Base-by-base conservation (phyloP, 73 alveolate genomes). In the Paramecium sexaurelia region DNA sequence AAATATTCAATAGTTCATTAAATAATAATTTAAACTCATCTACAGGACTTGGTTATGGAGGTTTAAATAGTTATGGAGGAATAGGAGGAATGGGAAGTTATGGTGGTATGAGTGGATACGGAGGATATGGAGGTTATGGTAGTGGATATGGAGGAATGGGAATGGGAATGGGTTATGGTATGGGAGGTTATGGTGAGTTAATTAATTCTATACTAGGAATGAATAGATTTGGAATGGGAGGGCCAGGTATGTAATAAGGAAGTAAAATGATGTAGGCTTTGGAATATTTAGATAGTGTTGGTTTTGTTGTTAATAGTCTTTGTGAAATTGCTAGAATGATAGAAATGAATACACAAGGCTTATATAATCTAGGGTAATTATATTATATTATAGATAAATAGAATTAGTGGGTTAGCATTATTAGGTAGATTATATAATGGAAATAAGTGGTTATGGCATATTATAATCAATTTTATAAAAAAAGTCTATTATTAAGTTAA, bases 251-350 rank as follows among this genome's bases (percentile, higher is more conserved):
- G 55, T 11, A 35, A 19, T 35, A 71, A 4, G 86, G 86, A 1
- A 71, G 86, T 29, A 61, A 61, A 35, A 71, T 71, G 55, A 37
- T 35, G 56, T 19, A 71, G 26, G 56, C 86, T 5, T 37, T 71
- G 55, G 90, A 78, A 78, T 78, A 78, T 45, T 45, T 78, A 17
- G 90, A 78, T 45, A 78, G 90, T 78, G 35, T 78, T 7, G 90
- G 90, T 9, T 78, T 29, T 43, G 43, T 78, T 37, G 90, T 78
- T 8, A 78, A 78, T 45, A 41, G 75, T 40, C 41, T 78, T 24
- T 78, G 90, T 78, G 90, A 78, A 78, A 78, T 78, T 10, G 68
- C 90, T 10, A 39, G 90, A 24, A 78, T 78, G 40, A 32, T 78
- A 20, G 90, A 78, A 78, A 78, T 78, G 90, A 78, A 78, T 24